These are phyloP conservation scores for Zelopaecilomyces penicillatus DNA, from an alignment of 2,329 filamentous ascomycete species.

Conservation along the genomic window DNA sequence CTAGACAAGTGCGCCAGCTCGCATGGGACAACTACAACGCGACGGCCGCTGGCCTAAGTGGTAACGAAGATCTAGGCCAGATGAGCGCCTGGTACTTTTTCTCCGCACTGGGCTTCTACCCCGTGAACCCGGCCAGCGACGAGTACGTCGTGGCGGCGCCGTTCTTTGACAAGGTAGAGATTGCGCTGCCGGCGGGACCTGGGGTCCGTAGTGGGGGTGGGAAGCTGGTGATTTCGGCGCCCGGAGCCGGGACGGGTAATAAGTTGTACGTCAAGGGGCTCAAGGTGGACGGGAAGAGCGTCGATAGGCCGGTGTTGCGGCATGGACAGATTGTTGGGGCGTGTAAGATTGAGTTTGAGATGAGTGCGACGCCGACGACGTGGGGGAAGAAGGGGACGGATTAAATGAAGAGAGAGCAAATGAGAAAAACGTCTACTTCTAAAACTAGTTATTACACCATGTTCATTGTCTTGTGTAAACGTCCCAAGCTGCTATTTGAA, in stretches of 20 bases:
- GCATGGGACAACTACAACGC: conserved; percentile 32
- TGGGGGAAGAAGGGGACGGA: conserved; percentile 10
- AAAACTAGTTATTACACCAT: no score
- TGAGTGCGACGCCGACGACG: conserved; percentile 29
- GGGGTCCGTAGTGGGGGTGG: background rate
- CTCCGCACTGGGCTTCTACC: conserved; percentile 38
- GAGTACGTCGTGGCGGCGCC: conserved; percentile 38
- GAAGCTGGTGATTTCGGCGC: conserved; percentile 32
- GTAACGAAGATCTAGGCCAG: conserved; percentile 41
- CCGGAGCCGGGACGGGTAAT: conserved; percentile 28
- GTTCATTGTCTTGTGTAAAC: no score
- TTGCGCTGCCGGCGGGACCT: conserved; percentile 26
- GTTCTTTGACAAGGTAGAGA: conserved; percentile 35
- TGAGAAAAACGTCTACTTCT: no score
- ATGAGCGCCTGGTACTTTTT: conserved; percentile 44
- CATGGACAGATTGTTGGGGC: conserved; percentile 33
- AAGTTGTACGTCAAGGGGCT: conserved; percentile 30
- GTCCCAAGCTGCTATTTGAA: no score
- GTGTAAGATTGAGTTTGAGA: conserved; percentile 33
- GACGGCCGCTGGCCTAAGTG: conserved; percentile 35
- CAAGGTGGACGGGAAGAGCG: conserved; percentile 28
- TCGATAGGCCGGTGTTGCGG: conserved; percentile 27
- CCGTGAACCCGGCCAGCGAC: conserved; percentile 34
- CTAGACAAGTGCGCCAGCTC: conserved; percentile 23
- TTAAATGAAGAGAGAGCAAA: no score